phyloP scores from a whole-genome alignment of 495 filamentous ascomycete genomes.

The Chaetomium cochliodes region DNA sequence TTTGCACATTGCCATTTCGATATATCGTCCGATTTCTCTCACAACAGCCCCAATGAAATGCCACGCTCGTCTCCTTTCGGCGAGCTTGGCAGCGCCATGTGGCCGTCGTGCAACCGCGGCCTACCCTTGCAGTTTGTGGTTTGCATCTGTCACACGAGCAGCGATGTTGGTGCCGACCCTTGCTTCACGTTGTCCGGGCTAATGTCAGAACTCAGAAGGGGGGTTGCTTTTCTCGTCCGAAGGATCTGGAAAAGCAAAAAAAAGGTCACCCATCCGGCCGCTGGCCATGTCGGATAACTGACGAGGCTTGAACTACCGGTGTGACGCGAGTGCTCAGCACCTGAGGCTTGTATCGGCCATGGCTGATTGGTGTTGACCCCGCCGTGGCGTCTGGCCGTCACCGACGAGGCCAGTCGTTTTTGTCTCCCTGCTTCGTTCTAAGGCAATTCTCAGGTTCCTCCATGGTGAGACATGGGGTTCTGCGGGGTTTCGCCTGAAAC shows the following conservation, averaged over 20 bases:
- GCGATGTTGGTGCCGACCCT: neutral
- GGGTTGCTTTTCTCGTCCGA: neutral
- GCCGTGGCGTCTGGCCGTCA: slow-evolving; percentile 16
- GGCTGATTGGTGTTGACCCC: slow-evolving; percentile 13
- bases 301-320: slow-evolving; percentile 5
- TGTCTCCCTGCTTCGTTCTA: neutral
- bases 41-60: neutral
- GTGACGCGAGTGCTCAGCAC: slow-evolving; percentile 5
- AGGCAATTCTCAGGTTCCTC: neutral
- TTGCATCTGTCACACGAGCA: slow-evolving; percentile 5
- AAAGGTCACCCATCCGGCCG: neutral
- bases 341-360: neutral
- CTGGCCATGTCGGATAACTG: neutral
- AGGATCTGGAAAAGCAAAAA: neutral
- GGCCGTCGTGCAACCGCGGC: slow-evolving; percentile 6
- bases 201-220: neutral
- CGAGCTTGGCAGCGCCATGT: neutral
- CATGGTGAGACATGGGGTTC: neutral
- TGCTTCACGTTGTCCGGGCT: neutral
- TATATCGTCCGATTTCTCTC: neutral
- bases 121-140: neutral
- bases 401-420: slow-evolving; percentile 4
- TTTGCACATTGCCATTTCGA: neutral
- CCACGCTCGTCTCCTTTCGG: neutral
- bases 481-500: neutral